phyloP scores from a whole-genome alignment of 2,329 filamentous ascomycete genomes.

The Paraphoma chrysanthemicola region DNA sequence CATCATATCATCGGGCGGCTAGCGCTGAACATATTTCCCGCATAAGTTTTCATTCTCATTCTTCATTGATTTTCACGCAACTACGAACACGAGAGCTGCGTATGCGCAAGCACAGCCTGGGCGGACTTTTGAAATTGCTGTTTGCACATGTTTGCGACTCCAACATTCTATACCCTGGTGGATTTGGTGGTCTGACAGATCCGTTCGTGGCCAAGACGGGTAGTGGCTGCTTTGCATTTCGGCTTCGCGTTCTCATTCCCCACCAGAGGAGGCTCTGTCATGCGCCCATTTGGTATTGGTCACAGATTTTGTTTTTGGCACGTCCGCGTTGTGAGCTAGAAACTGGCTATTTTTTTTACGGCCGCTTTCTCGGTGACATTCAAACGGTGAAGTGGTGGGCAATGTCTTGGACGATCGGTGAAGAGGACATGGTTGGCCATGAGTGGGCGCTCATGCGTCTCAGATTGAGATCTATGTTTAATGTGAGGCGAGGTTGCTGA shows the following conservation, averaged over 20 bases:
- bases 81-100: not conserved
- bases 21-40: slow-evolving; percentile 30
- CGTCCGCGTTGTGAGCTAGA: not conserved
- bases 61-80: not conserved
- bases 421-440: slow-evolving; percentile 21
- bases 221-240: not conserved
- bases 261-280: not conserved
- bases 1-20: slow-evolving; percentile 32
- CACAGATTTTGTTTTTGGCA: slow-evolving; percentile 7
- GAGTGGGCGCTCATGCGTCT: slow-evolving; percentile 13
- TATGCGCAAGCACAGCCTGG: slow-evolving; percentile 12
- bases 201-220: not conserved
- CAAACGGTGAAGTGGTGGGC: slow-evolving; percentile 1
- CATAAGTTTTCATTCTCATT: slow-evolving; percentile 14
- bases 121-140: slow-evolving; percentile 12
- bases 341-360: slow-evolving; percentile 12
- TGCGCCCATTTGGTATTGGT: slow-evolving; percentile 14
- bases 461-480: slow-evolving; percentile 8
- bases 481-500: slow-evolving; percentile 6
- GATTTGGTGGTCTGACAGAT: not conserved
- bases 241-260: slow-evolving; percentile 6
- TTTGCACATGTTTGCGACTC: slow-evolving; percentile 4
- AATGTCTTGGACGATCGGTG: slow-evolving; percentile 12
- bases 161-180: slow-evolving; percentile 14
- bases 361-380: slow-evolving; percentile 16